Conservation (phyloP, 305 asterid genomes). For the Petunia hybrid region DNA sequence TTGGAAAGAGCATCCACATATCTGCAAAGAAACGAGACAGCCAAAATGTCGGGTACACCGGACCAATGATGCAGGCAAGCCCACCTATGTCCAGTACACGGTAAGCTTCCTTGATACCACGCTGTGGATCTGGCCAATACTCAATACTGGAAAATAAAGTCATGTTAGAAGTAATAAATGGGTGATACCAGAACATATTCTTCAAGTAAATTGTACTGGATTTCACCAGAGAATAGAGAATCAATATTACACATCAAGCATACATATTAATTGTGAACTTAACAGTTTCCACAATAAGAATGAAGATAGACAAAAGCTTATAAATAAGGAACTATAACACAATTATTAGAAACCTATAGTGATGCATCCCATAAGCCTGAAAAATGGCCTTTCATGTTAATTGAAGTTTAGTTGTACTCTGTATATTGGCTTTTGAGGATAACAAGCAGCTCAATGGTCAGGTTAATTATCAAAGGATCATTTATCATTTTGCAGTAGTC, state of each 20-base stretch:
- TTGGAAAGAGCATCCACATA: constrained; percentile 55
- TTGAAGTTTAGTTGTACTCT: background rate
- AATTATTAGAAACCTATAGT: background rate
- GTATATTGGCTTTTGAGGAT: background rate
- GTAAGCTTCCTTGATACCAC: constrained; percentile 54
- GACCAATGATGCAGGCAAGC: constrained; percentile 51
- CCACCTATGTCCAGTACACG: constrained; percentile 48
- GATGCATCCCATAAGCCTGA: no score
- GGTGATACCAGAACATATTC: background rate
- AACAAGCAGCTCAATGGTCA: background rate
- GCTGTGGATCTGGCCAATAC: constrained; percentile 60
- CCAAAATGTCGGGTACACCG: constrained; percentile 56
- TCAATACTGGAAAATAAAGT: constrained; percentile 43
- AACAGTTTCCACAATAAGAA: background rate
- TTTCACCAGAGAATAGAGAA: background rate
- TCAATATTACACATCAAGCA: constrained; percentile 5
- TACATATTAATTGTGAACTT: background rate
- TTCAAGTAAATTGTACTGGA: background rate
- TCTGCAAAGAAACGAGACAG: constrained; percentile 51
- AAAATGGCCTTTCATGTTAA: background rate
- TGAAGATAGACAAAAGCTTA: background rate
- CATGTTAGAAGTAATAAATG: constrained; percentile 10
- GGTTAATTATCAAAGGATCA: background rate
- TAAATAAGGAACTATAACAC: background rate
- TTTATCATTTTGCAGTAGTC: background rate